Evolutionary conservation across 177 flowering plant genomes (phyloP), one percentile per base, ranked within the genome.

Genomic region (Telopea speciosissima): DNA sequence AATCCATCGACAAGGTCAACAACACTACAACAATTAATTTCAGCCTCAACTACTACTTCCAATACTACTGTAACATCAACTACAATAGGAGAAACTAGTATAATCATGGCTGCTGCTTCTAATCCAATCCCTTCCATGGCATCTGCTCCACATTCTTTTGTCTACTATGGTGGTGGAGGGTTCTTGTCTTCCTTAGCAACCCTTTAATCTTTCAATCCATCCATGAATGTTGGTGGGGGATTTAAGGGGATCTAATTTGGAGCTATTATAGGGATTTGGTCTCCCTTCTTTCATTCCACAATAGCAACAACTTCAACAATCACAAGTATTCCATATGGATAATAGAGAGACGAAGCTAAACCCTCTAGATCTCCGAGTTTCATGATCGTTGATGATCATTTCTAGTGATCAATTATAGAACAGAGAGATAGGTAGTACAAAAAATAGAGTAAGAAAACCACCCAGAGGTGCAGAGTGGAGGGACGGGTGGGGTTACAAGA

Each of bases 171-270:
- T 1, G 70, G 76, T 24, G 81, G 77, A 52, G 82, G 81, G n/a
- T 76, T 74, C 24, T 66, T 81, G 42, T 77, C 86, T 19, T 75
- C 85, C 52, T 64, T 81, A 5, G 76, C 81, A 44, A 66, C 75
- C 19, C 68, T 75, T 70, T 81, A 80, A 31, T 58, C 82, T 14
- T 73, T 78, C 52, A 73, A 58, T 65, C 82, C 72, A 31, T 36
- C 65, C 42, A 42, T 70, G 6, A 62, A 33, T 52, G 23, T 64
- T n/a, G 78, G 65, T 16, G 76, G 70, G n/a, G 12, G 73, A 73
- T 11, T 62, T 58, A 1, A 24, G 61, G 0, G 72, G 68, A 19
- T 73, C 83, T 16, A 78, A 76, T 73, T 36, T 80, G 77, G 75
- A 75, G 54, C 33, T 76, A 42, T 11, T 79, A 25, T 81, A 76